Conservation (phyloP, 805 yeast species). For the Metschnikowia arizonensis region DNA sequence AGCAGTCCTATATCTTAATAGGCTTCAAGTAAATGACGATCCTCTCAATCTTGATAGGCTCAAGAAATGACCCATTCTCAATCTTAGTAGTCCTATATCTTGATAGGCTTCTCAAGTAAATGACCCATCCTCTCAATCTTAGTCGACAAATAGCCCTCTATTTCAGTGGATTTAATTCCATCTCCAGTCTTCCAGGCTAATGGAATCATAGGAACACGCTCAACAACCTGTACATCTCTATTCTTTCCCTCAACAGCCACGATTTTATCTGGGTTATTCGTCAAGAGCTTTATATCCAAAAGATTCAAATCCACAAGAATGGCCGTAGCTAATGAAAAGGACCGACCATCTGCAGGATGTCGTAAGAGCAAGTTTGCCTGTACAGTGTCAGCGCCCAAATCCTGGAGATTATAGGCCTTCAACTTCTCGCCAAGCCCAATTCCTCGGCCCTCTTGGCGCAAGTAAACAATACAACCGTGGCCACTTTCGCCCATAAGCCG, state of each 20-base stretch:
- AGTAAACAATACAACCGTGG: slow-evolving; percentile 89
- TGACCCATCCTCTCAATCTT: slow-evolving; percentile 98
- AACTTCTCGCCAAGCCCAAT: slow-evolving; percentile 97
- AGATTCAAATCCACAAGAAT: slow-evolving; percentile 81
- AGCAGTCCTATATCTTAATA: too few relatives aligned
- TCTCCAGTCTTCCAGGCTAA: slow-evolving; percentile 68
- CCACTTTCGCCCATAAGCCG: slow-evolving; percentile 83
- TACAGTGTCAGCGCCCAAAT: slow-evolving; percentile 97
- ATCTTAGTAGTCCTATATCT: too few relatives aligned
- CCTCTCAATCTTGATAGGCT: too few relatives aligned
- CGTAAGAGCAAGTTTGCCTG: slow-evolving; percentile 88
- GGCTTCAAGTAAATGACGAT: too few relatives aligned
- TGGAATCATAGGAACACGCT: slow-evolving; percentile 96
- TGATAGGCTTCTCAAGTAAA: slow-evolving; percentile 51
- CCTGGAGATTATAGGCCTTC: slow-evolving; percentile 95
- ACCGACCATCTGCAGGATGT: slow-evolving; percentile 98
- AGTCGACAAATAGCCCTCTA: slow-evolving; percentile 89
- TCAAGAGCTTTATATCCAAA: slow-evolving; percentile 65
- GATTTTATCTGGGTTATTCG: slow-evolving; percentile 95
- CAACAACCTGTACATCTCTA: slow-evolving; percentile 67
- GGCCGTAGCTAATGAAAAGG: slow-evolving; percentile 90
- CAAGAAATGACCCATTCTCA: too few relatives aligned
- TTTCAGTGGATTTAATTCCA: slow-evolving; percentile 81
- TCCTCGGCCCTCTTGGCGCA: slow-evolving; percentile 98
- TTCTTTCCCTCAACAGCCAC: slow-evolving; percentile 89